Evolutionary conservation across 2,329 filamentous ascomycete genomes (phyloP), one percentile per base, ranked within the genome.

Genomic region (Aspergillus pseudotamarii): DNA sequence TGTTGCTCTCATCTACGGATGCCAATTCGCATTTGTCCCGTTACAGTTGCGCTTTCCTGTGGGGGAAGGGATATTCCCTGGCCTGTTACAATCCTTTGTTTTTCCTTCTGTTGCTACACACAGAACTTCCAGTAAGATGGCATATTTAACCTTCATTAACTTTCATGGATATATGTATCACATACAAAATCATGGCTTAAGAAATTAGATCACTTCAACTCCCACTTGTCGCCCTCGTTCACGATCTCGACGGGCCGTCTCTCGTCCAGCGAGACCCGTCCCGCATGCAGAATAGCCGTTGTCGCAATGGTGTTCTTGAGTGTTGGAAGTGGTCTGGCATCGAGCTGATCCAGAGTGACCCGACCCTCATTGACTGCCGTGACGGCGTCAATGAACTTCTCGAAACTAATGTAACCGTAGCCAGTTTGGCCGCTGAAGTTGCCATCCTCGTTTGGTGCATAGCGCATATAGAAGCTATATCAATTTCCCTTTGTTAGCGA

Each of bases 321-420:
- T 12, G 94, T 97, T 1, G 94, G 94, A 67, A 97, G 79, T 0
- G 91, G 90, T 72, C 94, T 89, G 69, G 85, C 85, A 71, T 97
- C 94, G 36, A 97, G 83, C 67, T 94, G 89, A 30, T 89, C 89
- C 1, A 94, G 84, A 57, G 86, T 92, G 55, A 89, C 83, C 50
- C 85, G 83, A 26, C 91, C 91, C 34, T 91, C 87, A 73, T 95
- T 96, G 59, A 97, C 83, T 6, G 88, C 86, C 51, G 88, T 88
- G 75, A 93, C 93, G 14, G 90, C 93, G 76, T 97, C 93, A 57
- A 97, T 89, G 78, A 97, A 97, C 81, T 97, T 97, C 82, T 97
- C 94, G 73, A 97, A 94, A 23, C 91, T 95, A 63, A 97, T 87
- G 79, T 97, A 97, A 38, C 94, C 94, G 76, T 97, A 97, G 28